Base-by-base conservation (phyloP, 179 eudicot species). In the Beta corolliflora region DNA sequence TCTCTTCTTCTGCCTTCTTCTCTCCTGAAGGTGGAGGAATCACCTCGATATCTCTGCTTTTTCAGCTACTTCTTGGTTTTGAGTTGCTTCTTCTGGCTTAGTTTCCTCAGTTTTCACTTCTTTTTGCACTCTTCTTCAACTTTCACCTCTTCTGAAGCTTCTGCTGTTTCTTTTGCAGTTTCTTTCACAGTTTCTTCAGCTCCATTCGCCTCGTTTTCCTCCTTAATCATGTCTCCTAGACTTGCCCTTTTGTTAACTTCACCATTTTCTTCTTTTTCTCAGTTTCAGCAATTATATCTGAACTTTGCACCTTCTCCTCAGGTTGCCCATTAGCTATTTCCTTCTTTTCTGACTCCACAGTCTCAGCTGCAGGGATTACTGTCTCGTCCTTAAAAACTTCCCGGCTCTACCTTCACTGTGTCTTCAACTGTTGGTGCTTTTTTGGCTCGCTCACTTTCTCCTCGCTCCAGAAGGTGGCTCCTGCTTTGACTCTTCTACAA, bases 1-100 rank as follows among this genome's bases (percentile, higher is more conserved):
- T 83, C 58, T 45, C 74, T 15, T 75, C 74, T 60, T 78, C 85
- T 48, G 44, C 36, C 52, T 72, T 52, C 79, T 81, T 72, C 45
- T 80, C 84, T 70, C 83, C 87, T 60, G 68, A 19, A 41, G 83
- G 69, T 45, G 87, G 87, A 59, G 88, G 80, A 64, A 48, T 73
- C 46, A 84, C 80, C 63, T 92, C 91, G 63, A 86, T 76, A 68
- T 89, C 94, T 84, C 88, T 86, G 75, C 89, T 13, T 67, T 80
- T 64, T 83, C 90, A 48, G 79, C 71, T 23, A 69, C 83, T 80
- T 83, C 85, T 72, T 72, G 79, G 25, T 70, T 73, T 76, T 45
- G 77, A 31, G 69, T 59, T 82, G 78, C 12, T 69, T 48, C 80
- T 83, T 71, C 81, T 9, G 11, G 23, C 18, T 63, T 44, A 7